Conservation (phyloP, 139 green algal species). For the Nannochloris sp. region DNA sequence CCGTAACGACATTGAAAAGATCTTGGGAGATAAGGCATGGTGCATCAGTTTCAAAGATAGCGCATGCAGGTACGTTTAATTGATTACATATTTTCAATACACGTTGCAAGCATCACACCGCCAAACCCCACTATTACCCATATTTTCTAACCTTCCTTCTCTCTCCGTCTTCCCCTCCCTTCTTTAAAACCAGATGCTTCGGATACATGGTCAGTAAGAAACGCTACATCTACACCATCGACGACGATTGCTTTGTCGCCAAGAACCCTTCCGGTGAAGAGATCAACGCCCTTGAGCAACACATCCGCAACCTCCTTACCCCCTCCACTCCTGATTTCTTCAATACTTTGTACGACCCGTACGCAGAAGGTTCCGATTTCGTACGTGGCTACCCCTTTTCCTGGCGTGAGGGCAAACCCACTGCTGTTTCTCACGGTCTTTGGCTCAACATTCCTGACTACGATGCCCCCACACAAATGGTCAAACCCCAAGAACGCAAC, state of each 20-base stretch:
- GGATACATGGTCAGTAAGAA: slow-evolving; percentile 91
- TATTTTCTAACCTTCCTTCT: background rate
- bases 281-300: slow-evolving; percentile 93
- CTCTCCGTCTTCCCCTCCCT: background rate
- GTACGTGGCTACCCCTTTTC: slow-evolving; percentile 66
- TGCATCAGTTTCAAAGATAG: slow-evolving; percentile 96
- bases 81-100: background rate
- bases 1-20: slow-evolving; percentile 87
- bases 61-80: slow-evolving; percentile 54
- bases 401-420: slow-evolving; percentile 84
- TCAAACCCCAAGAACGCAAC: slow-evolving; percentile 94
- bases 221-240: slow-evolving; percentile 95
- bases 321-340: slow-evolving; percentile 96
- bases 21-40: slow-evolving; percentile 89
- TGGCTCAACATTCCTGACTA: slow-evolving; percentile 99
- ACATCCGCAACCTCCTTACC: slow-evolving; percentile 88
- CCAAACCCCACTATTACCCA: background rate
- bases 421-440: slow-evolving; percentile 87
- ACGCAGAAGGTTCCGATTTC: slow-evolving; percentile 70
- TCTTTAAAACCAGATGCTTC: slow-evolving; percentile 58
- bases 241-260: slow-evolving; percentile 93
- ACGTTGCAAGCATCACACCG: background rate
- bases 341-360: slow-evolving; percentile 98
- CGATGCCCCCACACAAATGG: slow-evolving; percentile 94
- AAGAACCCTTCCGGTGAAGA: slow-evolving; percentile 72